Conservation (phyloP, 2,329 filamentous ascomycete genomes). For the Penicillium crustosum region DNA sequence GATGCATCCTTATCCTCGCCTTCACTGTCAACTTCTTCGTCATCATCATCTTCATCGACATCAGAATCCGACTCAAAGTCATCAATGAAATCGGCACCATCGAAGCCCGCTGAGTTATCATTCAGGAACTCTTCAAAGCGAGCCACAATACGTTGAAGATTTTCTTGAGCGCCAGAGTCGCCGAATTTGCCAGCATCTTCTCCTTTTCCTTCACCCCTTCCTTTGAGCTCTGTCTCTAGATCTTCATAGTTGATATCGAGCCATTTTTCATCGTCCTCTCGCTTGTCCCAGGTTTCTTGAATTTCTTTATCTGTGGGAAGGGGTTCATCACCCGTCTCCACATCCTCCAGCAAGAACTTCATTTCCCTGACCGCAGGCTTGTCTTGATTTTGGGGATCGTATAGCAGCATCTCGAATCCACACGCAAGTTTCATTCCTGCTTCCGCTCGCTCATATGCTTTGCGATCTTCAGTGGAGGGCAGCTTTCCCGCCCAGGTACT, state of each 20-base stretch:
- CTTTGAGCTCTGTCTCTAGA: conserved; percentile 75
- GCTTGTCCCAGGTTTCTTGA: conserved; percentile 59
- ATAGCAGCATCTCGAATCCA: conserved; percentile 84
- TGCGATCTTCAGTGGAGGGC: conserved; percentile 46
- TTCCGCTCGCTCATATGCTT: conserved; percentile 52
- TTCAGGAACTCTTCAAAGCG: conserved; percentile 92
- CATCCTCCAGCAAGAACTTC: conserved; percentile 70
- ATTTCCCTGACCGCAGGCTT: conserved; percentile 72
- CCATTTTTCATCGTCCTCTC: conserved; percentile 86
- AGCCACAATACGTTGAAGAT: conserved; percentile 86
- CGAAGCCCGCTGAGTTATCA: conserved; percentile 75
- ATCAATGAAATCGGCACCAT: conserved; percentile 69
- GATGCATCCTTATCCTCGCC: conserved; percentile 73
- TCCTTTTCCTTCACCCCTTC: conserved; percentile 47
- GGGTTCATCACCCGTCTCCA: conserved; percentile 67
- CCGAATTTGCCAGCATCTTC: conserved; percentile 42
- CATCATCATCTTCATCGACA: conserved; percentile 53
- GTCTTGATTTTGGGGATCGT: conserved; percentile 66
- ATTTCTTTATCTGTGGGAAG: conserved; percentile 78
- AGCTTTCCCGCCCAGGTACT: conserved; percentile 55
- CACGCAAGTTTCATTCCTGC: conserved; percentile 86
- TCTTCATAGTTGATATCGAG: conserved; percentile 88
- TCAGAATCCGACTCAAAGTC: conserved; percentile 69
- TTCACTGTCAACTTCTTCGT: conserved; percentile 58
- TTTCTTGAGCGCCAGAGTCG: conserved; percentile 46